These are phyloP conservation scores for Microglena sp. DNA, from an alignment of 139 green algal genomes.

Conservation along the genomic window DNA sequence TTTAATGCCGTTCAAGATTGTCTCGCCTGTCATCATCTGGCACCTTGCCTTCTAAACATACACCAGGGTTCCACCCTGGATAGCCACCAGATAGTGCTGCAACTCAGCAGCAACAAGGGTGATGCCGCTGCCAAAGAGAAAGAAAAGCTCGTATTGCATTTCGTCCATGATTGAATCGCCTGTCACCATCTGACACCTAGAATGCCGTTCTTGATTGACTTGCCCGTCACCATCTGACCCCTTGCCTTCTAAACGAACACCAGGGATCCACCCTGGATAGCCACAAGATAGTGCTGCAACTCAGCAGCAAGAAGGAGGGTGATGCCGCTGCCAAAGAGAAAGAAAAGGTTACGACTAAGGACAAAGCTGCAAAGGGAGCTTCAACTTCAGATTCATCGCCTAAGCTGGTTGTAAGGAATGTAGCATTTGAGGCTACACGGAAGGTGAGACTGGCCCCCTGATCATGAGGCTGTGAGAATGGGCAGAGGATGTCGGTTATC, in stretches of 20 bases:
- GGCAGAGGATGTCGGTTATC: too few relatives aligned
- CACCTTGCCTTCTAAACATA: neutral
- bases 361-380: too few relatives aligned
- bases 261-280: conserved; percentile 78
- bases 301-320: conserved; percentile 35
- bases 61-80: conserved; percentile 72
- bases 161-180: too few relatives aligned
- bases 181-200: too few relatives aligned
- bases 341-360: too few relatives aligned
- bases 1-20: too few relatives aligned
- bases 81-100: conserved; percentile 79
- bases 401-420: conserved; percentile 92
- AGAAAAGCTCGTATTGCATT: too few relatives aligned
- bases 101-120: conserved; percentile 43
- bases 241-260: neutral
- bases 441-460: conserved; percentile 16
- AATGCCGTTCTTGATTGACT: too few relatives aligned
- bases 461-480: too few relatives aligned
- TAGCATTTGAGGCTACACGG: conserved; percentile 92
- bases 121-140: neutral
- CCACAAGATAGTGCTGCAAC: conserved; percentile 80
- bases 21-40: too few relatives aligned
- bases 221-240: too few relatives aligned
- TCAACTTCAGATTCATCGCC: too few relatives aligned
- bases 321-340: neutral